A percentile compares a stretch with the other conserved stretches of the same genome.
phyloP scores from a whole-genome alignment of 331 rosid genomes.

The Cydonia oblonga region DNA sequence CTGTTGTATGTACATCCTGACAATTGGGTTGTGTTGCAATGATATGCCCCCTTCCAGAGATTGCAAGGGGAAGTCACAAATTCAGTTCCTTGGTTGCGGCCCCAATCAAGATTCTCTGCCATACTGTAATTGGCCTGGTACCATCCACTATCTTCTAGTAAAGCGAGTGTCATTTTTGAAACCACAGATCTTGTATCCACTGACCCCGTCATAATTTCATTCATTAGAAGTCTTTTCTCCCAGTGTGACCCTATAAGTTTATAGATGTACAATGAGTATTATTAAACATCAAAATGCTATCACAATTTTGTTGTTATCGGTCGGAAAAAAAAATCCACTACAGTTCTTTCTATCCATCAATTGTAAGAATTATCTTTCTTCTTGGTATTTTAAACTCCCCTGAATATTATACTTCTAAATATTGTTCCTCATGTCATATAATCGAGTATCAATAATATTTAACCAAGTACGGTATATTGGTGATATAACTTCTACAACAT shows the following conservation, averaged over 20 bases:
- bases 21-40: constrained; percentile 78
- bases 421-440: not conserved
- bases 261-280: not conserved
- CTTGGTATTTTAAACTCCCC: not conserved
- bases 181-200: constrained; percentile 97
- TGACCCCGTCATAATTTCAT: constrained; percentile 98
- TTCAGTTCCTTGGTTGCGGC: constrained; percentile 82
- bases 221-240: constrained; percentile 97
- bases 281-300: not conserved
- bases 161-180: constrained; percentile 91
- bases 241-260: constrained; percentile 75
- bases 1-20: constrained; percentile 97
- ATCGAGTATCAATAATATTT: not conserved
- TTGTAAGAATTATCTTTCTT: not conserved
- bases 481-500: not conserved
- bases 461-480: not conserved
- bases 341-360: not conserved
- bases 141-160: constrained; percentile 97
- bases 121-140: constrained; percentile 88
- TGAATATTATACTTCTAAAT: not conserved
- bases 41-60: constrained; percentile 93
- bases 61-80: constrained; percentile 86
- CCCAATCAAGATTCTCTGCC: constrained; percentile 97
- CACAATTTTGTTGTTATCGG: too few relatives aligned
- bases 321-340: too few relatives aligned